Evolutionary conservation across 1,139 yeast species (phyloP), one percentile per base, ranked within the genome.

Genomic region (Pichia sp.): DNA sequence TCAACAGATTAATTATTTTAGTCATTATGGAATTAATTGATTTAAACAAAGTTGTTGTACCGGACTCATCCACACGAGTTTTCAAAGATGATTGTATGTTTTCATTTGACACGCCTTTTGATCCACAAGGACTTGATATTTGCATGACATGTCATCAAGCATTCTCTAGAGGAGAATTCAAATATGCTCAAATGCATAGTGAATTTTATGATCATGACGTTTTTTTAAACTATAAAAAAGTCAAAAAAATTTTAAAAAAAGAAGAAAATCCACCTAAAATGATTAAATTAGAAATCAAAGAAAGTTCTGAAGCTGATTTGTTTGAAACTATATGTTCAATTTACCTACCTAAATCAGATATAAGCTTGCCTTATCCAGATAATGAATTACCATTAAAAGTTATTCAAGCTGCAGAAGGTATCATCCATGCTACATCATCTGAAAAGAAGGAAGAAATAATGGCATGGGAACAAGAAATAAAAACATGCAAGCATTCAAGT

Each of bases 401-500:
- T 2, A 45, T 45, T 24, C 47, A 47, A 3, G 61, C 65, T 4
- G 74, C 82, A 0, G 68, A 71, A 1, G 71, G 68, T 2, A 76
- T 92, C 5, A 55, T 87, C 45, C 63, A 62, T 5, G 76, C 95
- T 1, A 80, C 81, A 44, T 87, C 97, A 0, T 73, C 80, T 10
- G 70, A 75, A 24, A 71, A 76, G 44, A 74, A 76, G 32, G 82
- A 86, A 54, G 95, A 89, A 57, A 78, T 89, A 45, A 78, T 81
- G 56, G 82, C 95, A 3, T 92, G 99, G 99, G 94, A 87, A 59
- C 84, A 85, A 54, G 96, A 90, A 53, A 77, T 90, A 31, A 62
- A 71, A 12, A 80, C 96, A 0, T 92, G 98, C 62, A 75, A 70
- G 36, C 98, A 92, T 62, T 78, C 90, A 0, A 61, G 71, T 35